Base-by-base conservation (phyloP, 345 rosid species). In the Hypericum androsaemum region DNA sequence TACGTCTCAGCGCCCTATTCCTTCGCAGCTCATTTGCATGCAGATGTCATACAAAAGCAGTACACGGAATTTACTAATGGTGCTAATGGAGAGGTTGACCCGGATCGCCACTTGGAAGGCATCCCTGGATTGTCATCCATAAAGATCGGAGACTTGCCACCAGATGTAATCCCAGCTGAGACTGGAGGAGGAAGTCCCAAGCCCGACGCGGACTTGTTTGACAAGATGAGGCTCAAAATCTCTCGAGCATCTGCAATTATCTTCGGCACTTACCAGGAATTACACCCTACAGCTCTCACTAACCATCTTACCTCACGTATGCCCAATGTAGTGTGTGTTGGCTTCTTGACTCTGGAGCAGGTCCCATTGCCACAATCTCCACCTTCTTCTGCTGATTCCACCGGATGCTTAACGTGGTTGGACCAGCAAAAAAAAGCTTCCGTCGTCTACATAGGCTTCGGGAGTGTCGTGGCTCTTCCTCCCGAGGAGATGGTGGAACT, bases 391-490 rank as follows among this genome's bases (percentile, higher is more conserved):
- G 13, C 13, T 1, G 55, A 49, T 41, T 4, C 9, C 6, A 32
- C 39, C 0, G 54, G 32, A n/a, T 47, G 47, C 14, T 39, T 58
- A 10, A 4, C 41, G 8, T 59, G 63, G 63, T 40, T 59, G 14
- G 56, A 50, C 5, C 7, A 39, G 5, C 55, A 59, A 42, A 28
- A 42, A 36, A 7, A 22, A 1, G 55, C 6, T 0, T 59, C 42
- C 10, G 49, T 59, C 3, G 41, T 10, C 14, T 59, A 50, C 38
- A 14, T 50, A 50, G 2, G 36, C 42, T 50, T 41, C 7, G 55
- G 56, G 22, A 50, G 43, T 6, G 5, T 15, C 61, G 41, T n/a
- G 11, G 22, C 41, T 0, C 48, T 41, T 39, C 40, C 32, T 8
- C 7, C 2, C 5, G 56, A 41, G 9, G 50, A 46, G 54, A 11